Conservation (phyloP, 164 flowering plant genomes). For the Vitis cinerea region DNA sequence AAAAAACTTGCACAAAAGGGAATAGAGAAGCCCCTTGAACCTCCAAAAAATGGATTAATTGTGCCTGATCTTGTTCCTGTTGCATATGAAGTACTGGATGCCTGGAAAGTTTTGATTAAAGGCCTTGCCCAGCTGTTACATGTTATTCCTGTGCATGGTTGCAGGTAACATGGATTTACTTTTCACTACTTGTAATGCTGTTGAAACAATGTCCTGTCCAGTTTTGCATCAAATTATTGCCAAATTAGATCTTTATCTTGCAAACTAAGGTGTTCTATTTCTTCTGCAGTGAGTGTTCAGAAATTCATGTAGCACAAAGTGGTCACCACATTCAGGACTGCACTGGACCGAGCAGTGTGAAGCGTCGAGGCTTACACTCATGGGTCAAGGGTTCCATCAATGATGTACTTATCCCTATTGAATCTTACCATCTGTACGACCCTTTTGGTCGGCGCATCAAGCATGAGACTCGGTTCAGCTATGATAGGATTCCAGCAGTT, state of each 20-base stretch:
- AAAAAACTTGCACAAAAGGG: conserved; percentile 80
- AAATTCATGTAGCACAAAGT: conserved; percentile 65
- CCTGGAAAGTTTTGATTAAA: conserved; percentile 78
- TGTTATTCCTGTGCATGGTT: conserved; percentile 83
- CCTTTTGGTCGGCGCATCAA: conserved; percentile 86
- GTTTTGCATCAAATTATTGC: not conserved
- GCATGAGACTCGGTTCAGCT: conserved; percentile 79
- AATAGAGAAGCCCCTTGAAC: conserved; percentile 78
- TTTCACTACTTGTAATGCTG: not conserved
- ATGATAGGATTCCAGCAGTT: conserved; percentile 90
- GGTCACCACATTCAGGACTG: conserved; percentile 82
- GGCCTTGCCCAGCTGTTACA: conserved; percentile 85
- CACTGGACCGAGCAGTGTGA: conserved; percentile 40
- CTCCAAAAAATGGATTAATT: conserved; percentile 87
- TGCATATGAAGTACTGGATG: conserved; percentile 77
- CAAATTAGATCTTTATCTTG: not conserved
- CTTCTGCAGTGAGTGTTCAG: conserved; percentile 70
- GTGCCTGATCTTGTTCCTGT: conserved; percentile 80
- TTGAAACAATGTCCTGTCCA: not conserved
- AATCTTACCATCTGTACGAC: conserved; percentile 90
- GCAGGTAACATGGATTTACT: conserved; percentile 52
- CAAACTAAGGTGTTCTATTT: not conserved
- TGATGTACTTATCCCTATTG: conserved; percentile 77
- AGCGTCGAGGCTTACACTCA: conserved; percentile 59
- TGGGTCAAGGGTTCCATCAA: conserved; percentile 88